Percentiles rank a stretch among this genome's conserved stretches.
Evolutionary conservation across 306 rosid species (phyloP).

Genomic region (Trifolium fragiferum): DNA sequence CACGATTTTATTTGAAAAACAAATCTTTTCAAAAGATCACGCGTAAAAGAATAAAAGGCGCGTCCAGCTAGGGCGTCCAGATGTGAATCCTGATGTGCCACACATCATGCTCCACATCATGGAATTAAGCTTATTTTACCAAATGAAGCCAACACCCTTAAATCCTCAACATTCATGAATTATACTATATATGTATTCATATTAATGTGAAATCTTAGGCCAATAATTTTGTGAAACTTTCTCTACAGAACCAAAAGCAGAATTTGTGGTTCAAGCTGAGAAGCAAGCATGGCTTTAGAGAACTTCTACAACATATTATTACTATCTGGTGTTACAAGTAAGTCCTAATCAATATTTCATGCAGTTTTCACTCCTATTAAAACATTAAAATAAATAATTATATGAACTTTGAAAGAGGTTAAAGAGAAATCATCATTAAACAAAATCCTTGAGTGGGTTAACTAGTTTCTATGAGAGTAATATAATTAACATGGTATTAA

Average conservation of each 20-base stretch:
- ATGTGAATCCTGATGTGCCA: no score
- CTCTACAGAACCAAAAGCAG: slow-evolving; percentile 37
- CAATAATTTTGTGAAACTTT: slow-evolving; percentile 24
- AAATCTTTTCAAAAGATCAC: no score
- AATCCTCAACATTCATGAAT: no score
- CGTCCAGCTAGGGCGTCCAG: no score
- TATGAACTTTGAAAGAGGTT: not conserved
- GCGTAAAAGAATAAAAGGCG: no score
- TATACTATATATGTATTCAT: not conserved
- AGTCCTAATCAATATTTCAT: slow-evolving; percentile 37
- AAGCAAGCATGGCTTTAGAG: slow-evolving; percentile 54
- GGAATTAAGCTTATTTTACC: no score
- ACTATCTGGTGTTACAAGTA: slow-evolving; percentile 47
- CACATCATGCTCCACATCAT: no score
- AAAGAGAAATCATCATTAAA: slow-evolving; percentile 4
- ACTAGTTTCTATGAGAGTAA: not conserved
- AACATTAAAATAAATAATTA: not conserved
- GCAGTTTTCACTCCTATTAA: not conserved
- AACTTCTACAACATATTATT: slow-evolving; percentile 40
- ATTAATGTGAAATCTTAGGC: slow-evolving; percentile 20
- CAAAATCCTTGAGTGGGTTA: not conserved
- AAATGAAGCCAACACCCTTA: no score
- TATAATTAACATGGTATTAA: no score
- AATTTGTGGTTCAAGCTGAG: slow-evolving; percentile 41
- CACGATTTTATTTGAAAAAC: no score